Evolutionary conservation across 2,329 filamentous ascomycete genomes (phyloP), one percentile per base, ranked within the genome.

Genomic region (Penicillium sp.): DNA sequence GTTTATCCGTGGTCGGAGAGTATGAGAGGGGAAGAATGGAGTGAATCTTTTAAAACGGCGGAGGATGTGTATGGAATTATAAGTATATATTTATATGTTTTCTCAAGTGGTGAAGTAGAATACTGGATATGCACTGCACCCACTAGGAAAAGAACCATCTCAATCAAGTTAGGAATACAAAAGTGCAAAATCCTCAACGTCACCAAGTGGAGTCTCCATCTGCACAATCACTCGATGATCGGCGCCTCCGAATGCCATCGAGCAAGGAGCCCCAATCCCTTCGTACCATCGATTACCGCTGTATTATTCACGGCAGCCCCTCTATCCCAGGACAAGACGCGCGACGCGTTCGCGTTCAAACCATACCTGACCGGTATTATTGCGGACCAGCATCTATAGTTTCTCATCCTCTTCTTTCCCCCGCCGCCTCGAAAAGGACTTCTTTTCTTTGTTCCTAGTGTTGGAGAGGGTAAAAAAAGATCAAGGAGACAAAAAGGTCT

Each of bases 311-410:
- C 18, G 5, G 18, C 18, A 5, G 5, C 18, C 18, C 18, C 18
- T 22, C 18, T 9, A 22, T 22, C 5, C 18, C 9, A 22, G 18
- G 9, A 22, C 18, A 50, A 44, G 42, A 59, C 57, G 56, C 56
- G 57, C 37, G 51, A 56, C 52, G 51, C 50, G 54, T 39, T 31
- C 38, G 44, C 42, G 42, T 39, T 7, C n/a, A 45, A 47, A 60
- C 58, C 45, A 56, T 30, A 20, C 28, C 20, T 18, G 17, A 28
- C 33, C 28, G 6, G 37, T 40, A 40, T 35, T 27, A 5, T 13
- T 27, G 6, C 22, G 6, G 7, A 15, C 26, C 27, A 23, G 11
- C 13, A 23, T 26, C 22, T 27, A 16, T 20, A 12, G 7, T 16
- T 6, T 35, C 33, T 30, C 5, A 35, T 39, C 36, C 23, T 31